phyloP scores from a whole-genome alignment of 306 rosid genomes.

The Herpetospermum pedunculosum region DNA sequence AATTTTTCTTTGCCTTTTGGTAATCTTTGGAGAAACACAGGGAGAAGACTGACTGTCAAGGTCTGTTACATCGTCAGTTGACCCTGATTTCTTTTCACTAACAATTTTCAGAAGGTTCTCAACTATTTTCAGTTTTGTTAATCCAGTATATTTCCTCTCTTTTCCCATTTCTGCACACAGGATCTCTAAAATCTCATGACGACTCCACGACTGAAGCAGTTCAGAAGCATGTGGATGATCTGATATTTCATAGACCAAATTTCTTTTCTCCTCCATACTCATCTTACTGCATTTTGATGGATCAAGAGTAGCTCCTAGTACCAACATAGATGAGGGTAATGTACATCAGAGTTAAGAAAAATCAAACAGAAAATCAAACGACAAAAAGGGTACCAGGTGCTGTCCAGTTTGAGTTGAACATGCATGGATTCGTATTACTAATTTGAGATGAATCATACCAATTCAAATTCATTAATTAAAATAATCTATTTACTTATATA shows the following conservation, averaged over 20 bases:
- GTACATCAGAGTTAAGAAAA: conserved; percentile 9
- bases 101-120: conserved; percentile 91
- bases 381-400: not conserved
- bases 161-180: conserved; percentile 98
- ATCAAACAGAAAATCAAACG: not conserved
- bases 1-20: conserved; percentile 83
- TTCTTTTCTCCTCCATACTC: conserved; percentile 86
- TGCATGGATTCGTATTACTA: not conserved
- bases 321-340: conserved; percentile 14
- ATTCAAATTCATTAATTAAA: not conserved
- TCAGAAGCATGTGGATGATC: conserved; percentile 77
- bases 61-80: conserved; percentile 26
- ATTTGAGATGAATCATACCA: not conserved
- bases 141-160: conserved; percentile 94
- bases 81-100: conserved; percentile 70
- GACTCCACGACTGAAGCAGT: conserved; percentile 87
- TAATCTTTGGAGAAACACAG: conserved; percentile 44
- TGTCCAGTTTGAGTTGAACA: not conserved
- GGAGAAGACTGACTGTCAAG: conserved; percentile 38
- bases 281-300: conserved; percentile 46
- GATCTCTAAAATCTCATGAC: conserved; percentile 87
- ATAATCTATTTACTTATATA: not conserved
- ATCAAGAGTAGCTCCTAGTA: conserved; percentile 43
- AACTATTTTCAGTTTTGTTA: conserved; percentile 86
- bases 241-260: conserved; percentile 71